Conservation (phyloP, 495 filamentous ascomycete species). For the Neurospora tetraspora region DNA sequence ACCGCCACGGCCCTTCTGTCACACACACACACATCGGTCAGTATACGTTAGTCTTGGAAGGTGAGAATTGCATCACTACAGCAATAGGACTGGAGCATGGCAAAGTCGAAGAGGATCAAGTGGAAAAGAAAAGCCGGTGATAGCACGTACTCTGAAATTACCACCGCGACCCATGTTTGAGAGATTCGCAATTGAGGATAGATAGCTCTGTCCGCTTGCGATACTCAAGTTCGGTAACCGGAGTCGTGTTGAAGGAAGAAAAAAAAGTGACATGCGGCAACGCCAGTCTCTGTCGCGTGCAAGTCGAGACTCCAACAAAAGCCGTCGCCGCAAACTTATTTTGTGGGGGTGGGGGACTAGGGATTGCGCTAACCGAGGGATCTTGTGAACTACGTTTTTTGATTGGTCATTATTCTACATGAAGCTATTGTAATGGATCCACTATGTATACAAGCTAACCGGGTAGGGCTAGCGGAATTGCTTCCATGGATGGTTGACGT, state of each 20-base stretch:
- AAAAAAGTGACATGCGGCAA: slow-evolving; percentile 5
- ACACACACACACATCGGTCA: not conserved
- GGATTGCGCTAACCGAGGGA: not conserved
- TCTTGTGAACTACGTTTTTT: not conserved
- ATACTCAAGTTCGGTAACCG: slow-evolving; percentile 2
- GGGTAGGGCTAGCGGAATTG: not conserved
- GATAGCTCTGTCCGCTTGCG: not conserved
- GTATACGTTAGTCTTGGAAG: not conserved
- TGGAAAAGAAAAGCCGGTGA: not conserved
- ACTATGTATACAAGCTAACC: not conserved
- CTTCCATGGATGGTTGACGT: not conserved
- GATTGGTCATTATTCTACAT: not conserved
- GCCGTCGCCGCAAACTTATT: not conserved
- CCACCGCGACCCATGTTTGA: slow-evolving; percentile 9
- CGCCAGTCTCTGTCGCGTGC: not conserved
- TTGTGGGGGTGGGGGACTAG: slow-evolving; percentile 14
- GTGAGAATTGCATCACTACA: not conserved
- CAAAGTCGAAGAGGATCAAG: not conserved
- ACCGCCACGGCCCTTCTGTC: slow-evolving; percentile 7
- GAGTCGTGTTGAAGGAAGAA: slow-evolving; percentile 10
- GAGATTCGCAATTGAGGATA: slow-evolving; percentile 1
- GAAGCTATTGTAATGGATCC: not conserved
- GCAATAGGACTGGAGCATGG: not conserved
- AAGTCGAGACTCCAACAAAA: slow-evolving; percentile 12
- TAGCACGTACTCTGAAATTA: slow-evolving; percentile 8